Conservation (phyloP, 108 stramenopile species). For the Aurantiochytrium sp. region DNA sequence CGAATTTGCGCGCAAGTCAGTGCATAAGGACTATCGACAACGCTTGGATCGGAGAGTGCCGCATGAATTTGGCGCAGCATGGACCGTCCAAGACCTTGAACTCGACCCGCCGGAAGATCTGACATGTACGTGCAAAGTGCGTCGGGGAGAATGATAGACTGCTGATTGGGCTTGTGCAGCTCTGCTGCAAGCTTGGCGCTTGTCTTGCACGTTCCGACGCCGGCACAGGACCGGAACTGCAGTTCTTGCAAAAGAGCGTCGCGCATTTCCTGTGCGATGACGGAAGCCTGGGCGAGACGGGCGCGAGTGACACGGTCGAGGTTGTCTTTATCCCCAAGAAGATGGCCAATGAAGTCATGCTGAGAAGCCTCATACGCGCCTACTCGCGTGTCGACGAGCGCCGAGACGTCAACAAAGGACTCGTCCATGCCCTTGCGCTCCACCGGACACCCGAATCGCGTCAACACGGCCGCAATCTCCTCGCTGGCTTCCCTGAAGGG, state of each 20-base stretch:
- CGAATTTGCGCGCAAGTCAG: neutral
- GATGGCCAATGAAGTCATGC: neutral
- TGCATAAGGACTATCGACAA: neutral
- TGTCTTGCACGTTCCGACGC: neutral
- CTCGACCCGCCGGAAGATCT: neutral
- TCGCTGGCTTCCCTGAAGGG: neutral
- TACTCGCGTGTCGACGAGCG: neutral
- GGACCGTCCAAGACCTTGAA: neutral
- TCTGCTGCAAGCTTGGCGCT: neutral
- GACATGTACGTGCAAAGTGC: neutral
- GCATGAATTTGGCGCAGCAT: neutral
- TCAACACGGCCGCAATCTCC: neutral
- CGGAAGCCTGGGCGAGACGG: neutral
- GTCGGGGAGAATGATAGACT: neutral
- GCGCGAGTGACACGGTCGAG: neutral
- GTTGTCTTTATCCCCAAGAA: neutral
- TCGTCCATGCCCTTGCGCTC: slow-evolving; percentile 14
- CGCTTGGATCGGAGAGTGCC: neutral
- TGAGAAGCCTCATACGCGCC: neutral
- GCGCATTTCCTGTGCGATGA: neutral
- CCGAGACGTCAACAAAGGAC: neutral
- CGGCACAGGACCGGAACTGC: neutral
- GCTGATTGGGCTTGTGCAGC: neutral
- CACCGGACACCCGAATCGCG: neutral
- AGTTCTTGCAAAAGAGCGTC: neutral